Base-by-base conservation (phyloP, 2,329 filamentous ascomycete species). In the Alternaria infectoria region DNA sequence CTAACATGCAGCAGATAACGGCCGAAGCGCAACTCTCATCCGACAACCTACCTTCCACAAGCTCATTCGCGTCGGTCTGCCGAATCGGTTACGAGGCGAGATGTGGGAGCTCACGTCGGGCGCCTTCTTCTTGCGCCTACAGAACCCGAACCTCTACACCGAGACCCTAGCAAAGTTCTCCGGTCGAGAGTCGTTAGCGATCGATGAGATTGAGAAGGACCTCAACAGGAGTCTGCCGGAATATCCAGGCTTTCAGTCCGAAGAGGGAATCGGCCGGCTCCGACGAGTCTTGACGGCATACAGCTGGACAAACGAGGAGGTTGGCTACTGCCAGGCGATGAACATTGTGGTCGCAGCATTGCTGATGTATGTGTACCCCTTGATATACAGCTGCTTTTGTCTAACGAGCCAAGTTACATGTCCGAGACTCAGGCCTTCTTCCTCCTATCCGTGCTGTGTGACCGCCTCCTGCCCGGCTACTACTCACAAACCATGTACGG, bases 401-500 rank as follows among this genome's bases (percentile, higher is more conserved):
- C 75, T 81, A 69, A 81, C 70, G 44, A 47, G 25, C 36, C 21
- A 73, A 90, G 88, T 73, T 98, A 98, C 84, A 97, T 97, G 89
- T 98, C 94, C 9, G 96, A 99, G 81, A 82, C 91, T 0, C 96
- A 99, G 81, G 96, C 96, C 2, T 99, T 98, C 82, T 99, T 96
- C 80, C 85, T 97, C 8, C 87, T 99, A 46, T 97, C 93, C 2
- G 87, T 95, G 1, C 86, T 99, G 15, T 99, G 96, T 83, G 95
- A 98, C 78, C 90, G 95, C 50, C 85, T 99, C 2, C 88, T 98
- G 4, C 96, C 96, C 0, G 96, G 96, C 5, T 99, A 99, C 83
- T 99, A 99, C 80, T 98, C 95, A 6, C 96, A 92, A 17, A 99
- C 96, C 69, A 99, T 99, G 96, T 99, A 99, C 81, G 96, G 96